Evolutionary conservation across 83 land plant genomes (phyloP), one percentile per base, ranked within the genome.

Genomic region (Picea abies): DNA sequence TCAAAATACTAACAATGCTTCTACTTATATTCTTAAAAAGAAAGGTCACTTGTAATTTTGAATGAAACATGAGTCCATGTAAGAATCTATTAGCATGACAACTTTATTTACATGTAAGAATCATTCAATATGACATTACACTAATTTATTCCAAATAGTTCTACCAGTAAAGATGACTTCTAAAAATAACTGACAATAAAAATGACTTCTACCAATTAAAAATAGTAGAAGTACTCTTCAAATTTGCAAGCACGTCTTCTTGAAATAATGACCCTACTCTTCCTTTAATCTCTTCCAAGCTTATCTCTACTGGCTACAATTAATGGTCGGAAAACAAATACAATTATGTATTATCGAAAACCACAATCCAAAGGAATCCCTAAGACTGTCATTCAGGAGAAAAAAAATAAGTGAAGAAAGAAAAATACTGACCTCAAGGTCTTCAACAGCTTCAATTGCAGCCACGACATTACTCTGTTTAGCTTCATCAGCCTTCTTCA

Each of bases 401-500:
- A 78, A 23, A 26, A 52, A 23, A 82, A 16, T 60, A 76, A 60
- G 3, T 22, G 52, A 39, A 8, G 0, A 41, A 72, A 44, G 61
- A 1, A 44, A 29, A 44, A 78, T 60, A 60, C 14, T 3, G 19
- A 93, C 95, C 90, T 90, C 93, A 76, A 89, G 70, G 80, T 93
- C 95, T 80, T 93, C 95, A 35, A 29, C 16, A 65, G 75, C 63
- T 66, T 84, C 93, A 67, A 70, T 41, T 8, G 39, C 11, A 79
- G 79, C 83, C 4, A 78, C 52, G 76, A 78, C 10, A 78, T 87
- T 91, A 75, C 83, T 20, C 29, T 79, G 87, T 29, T 37, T 87
- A 60, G 56, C 65, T 62, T 84, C 88, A 81, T 93, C 94, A 56
- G 66, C 86, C 79, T 93, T 93, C 60, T 93, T 93, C 60, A 63